Conservation (phyloP, 192 early-diverging fungal species). For the Podila epigama region DNA sequence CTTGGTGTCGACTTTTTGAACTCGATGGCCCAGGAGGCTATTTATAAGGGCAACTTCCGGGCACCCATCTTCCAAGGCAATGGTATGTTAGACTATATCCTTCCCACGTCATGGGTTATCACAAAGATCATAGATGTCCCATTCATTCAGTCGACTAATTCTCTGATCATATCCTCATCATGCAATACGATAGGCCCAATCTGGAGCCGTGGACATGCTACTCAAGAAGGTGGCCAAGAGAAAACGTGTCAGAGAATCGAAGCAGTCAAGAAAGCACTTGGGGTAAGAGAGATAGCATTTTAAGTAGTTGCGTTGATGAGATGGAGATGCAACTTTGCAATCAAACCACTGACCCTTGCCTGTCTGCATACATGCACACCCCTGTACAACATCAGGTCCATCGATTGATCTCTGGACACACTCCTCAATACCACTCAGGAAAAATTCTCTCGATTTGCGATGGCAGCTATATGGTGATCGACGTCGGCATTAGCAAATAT, state of each 20-base stretch:
- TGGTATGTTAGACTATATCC: conserved; percentile 1
- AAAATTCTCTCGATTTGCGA: conserved; percentile 65
- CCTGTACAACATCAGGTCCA: conserved; percentile 49
- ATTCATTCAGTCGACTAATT: background rate
- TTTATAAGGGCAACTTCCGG: conserved; percentile 9
- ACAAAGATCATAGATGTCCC: background rate
- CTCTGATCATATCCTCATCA: background rate
- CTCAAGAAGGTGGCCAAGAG: conserved; percentile 10
- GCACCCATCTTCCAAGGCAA: conserved; percentile 21
- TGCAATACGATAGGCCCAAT: conserved; percentile 11
- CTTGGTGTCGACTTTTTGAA: conserved; percentile 18
- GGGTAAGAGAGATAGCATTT: conserved; percentile 7
- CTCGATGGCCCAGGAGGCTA: conserved; percentile 9
- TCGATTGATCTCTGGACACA: conserved; percentile 77
- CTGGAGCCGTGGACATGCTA: conserved; percentile 24
- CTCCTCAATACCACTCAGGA: conserved; percentile 58
- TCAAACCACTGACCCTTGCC: background rate
- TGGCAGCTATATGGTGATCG: conserved; percentile 66
- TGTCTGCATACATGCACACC: background rate
- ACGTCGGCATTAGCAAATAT: conserved; percentile 72
- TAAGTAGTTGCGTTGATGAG: no score
- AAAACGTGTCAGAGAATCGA: conserved; percentile 21
- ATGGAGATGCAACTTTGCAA: background rate
- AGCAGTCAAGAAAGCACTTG: conserved; percentile 11
- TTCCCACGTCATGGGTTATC: background rate